These are phyloP conservation scores for Moricandia arvensis DNA, from an alignment of 345 rosid species.

Conservation along the genomic window DNA sequence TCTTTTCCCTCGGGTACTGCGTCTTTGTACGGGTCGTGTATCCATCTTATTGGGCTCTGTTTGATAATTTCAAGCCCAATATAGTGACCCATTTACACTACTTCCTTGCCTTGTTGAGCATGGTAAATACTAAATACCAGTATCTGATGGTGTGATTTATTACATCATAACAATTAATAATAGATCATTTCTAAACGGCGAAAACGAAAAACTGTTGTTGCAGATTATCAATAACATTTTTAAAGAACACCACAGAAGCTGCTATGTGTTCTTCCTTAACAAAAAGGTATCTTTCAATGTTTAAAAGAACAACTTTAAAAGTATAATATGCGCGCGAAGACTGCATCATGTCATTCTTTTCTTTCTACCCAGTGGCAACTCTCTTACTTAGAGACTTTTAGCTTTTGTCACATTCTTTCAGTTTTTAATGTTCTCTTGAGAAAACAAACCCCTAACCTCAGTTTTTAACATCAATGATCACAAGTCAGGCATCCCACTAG, in stretches of 20 bases:
- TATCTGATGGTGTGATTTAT: not conserved
- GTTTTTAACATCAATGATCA: conserved; percentile 34
- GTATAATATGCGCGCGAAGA: conserved; percentile 6
- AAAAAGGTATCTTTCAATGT: conserved; percentile 24
- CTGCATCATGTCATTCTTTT: conserved; percentile 11
- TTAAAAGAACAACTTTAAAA: conserved; percentile 13
- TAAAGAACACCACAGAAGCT: conserved; percentile 7
- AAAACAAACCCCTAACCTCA: not conserved
- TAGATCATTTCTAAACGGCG: not conserved
- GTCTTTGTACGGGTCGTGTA: not conserved
- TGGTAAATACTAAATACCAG: not conserved
- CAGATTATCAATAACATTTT: conserved; percentile 20
- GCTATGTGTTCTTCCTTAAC: conserved; percentile 18
- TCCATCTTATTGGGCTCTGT: not conserved
- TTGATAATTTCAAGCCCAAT: not conserved
- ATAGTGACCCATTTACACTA: not conserved
- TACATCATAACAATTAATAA: not conserved
- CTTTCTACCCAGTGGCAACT: not conserved
- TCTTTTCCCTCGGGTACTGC: conserved; percentile 10
- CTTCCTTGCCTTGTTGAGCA: not conserved
- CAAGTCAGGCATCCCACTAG: conserved; percentile 84
- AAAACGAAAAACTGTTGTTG: not conserved
- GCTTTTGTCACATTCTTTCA: conserved; percentile 20
- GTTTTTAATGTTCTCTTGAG: conserved; percentile 11
- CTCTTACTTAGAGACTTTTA: conserved; percentile 22